phyloP scores from a whole-genome alignment of 257 asterid species.

The Solanum megistacrolobum region DNA sequence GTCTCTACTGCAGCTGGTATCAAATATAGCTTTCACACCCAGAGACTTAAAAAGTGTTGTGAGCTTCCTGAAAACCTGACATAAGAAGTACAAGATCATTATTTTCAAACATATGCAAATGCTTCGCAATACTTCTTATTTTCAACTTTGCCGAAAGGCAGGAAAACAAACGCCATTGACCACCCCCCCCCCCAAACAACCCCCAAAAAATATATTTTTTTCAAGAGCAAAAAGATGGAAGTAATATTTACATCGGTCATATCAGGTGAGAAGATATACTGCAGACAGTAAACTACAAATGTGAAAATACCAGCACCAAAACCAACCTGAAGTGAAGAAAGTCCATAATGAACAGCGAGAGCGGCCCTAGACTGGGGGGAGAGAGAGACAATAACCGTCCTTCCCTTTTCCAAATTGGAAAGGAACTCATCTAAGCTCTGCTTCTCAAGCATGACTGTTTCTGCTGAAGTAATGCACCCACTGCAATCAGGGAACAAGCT shows the following conservation, averaged over 20 bases:
- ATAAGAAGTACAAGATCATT: not conserved
- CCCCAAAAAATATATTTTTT: not conserved
- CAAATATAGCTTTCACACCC: slow-evolving; percentile 87
- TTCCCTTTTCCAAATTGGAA: slow-evolving; percentile 53
- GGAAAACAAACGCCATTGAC: not conserved
- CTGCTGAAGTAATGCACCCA: slow-evolving; percentile 97
- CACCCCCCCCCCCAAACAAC: not conserved
- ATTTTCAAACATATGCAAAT: not conserved
- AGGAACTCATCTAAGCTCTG: slow-evolving; percentile 93
- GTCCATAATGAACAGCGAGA: slow-evolving; percentile 77
- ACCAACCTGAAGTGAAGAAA: slow-evolving; percentile 62
- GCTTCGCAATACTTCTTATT: not conserved
- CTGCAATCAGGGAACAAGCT: slow-evolving; percentile 35
- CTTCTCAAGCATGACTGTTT: slow-evolving; percentile 97
- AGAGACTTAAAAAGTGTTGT: slow-evolving; percentile 75
- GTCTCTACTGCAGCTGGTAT: slow-evolving; percentile 92
- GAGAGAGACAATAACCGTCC: slow-evolving; percentile 63
- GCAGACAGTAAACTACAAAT: not conserved
- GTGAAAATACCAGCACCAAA: slow-evolving; percentile 1
- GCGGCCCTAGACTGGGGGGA: slow-evolving; percentile 99
- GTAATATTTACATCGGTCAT: not conserved
- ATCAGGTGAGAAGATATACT: not conserved
- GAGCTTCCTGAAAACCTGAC: slow-evolving; percentile 72
- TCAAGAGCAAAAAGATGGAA: not conserved
- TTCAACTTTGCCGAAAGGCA: not conserved